phyloP scores from a whole-genome alignment of 495 filamentous ascomycete species.

The Podospora sp. region DNA sequence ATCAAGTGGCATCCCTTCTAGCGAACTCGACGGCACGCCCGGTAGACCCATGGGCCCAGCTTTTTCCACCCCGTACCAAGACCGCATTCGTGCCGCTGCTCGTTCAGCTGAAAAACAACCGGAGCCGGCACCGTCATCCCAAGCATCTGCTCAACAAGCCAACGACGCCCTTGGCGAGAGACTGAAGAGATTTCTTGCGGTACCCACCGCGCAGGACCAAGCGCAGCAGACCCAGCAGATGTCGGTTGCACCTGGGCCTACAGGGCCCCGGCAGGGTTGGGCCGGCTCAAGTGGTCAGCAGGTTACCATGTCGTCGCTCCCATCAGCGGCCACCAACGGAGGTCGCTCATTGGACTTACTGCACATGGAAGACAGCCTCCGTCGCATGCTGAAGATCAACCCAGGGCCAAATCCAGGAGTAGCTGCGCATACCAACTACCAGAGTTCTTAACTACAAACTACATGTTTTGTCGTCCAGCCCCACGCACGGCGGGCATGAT shows the following conservation, averaged over 20 bases:
- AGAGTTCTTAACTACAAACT: constrained; percentile 26
- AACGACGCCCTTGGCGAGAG: constrained; percentile 32
- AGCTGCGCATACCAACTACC: constrained; percentile 27
- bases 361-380: constrained; percentile 53
- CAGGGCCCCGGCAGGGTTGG: neutral
- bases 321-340: constrained; percentile 4
- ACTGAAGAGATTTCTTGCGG: constrained; percentile 38
- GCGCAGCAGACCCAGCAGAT: constrained; percentile 12
- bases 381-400: constrained; percentile 53
- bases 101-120: constrained; percentile 33
- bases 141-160: constrained; percentile 10
- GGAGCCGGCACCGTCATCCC: constrained; percentile 17
- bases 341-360: constrained; percentile 38
- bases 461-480: constrained; percentile 8
- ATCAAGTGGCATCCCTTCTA: constrained; percentile 60
- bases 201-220: constrained; percentile 18
- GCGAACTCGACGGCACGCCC: constrained; percentile 65
- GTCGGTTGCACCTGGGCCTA: neutral
- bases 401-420: constrained; percentile 22
- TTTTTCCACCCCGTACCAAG: constrained; percentile 68
- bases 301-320: neutral
- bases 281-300: constrained; percentile 1
- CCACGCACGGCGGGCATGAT: constrained; percentile 6
- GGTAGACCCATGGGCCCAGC: constrained; percentile 59
- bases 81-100: constrained; percentile 61